Evolutionary conservation across 2,329 filamentous ascomycete genomes (phyloP), one percentile per base, ranked within the genome.

Genomic region (Dryadomyces quercivorus): DNA sequence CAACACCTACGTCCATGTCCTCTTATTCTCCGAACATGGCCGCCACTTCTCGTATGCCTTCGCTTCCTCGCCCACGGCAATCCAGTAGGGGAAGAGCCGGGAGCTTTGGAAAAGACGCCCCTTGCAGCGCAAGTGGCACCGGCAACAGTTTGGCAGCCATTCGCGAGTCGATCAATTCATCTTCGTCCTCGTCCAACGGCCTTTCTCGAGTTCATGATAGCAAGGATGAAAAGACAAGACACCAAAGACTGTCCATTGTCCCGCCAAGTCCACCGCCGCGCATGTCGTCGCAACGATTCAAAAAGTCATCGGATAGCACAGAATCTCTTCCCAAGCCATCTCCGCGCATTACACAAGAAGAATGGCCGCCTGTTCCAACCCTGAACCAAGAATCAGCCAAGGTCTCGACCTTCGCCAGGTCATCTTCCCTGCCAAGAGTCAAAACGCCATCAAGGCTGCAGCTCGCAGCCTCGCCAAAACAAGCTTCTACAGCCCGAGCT

Each of bases 1-100:
- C 86, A 1, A 90, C 86, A 3, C 86, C 86, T 7, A 89, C 85
- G 5, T 90, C 86, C 10, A 82, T 86, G 59, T 85, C 83, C 8
- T 90, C 86, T 1, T 84, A 85, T 61, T 90, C 85, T 16, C 84
- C 86, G 3, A 77, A 80, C 3, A 66, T 84, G 5, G 68, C 80
- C 65, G 75, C 63, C 57, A 78, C 69, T 53, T 72, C 65, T 58
- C 73, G 69, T 58, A 73, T 64, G 60, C 74, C 66, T 26, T 68
- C 71, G 51, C 55, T 26, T 9, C 66, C 72, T n/a, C 75, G 75
- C 61, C 63, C 67, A 56, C 75, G 75, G 60, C 78, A 81, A 65
- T 69, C 75, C 57, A 78, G 77, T 31, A 72, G 80, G 60, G 75
- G 78, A 61, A 72, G 77, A 60, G 74, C 75, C 21, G 78, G 74